Base-by-base conservation (phyloP, 2,329 filamentous ascomycete species). In the Alternaria burnsii region DNA sequence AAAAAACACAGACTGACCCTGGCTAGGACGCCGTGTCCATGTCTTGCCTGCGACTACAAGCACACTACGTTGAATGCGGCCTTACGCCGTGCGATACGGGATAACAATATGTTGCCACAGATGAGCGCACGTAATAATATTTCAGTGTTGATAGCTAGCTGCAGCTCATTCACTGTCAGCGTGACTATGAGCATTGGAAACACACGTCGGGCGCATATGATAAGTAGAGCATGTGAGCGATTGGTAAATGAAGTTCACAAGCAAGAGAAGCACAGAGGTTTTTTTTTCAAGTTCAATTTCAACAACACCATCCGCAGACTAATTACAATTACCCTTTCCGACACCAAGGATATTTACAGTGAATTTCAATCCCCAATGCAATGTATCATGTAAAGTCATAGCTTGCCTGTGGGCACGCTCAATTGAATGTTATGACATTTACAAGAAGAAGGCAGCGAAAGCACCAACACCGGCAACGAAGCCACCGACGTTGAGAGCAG, bases 391-490 rank as follows among this genome's bases (percentile, higher is more conserved):
- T 72, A 78, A 78, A 74, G 75, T 77, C 76, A 77, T 77, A 78
- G 76, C 75, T 67, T 72, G 67, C 69, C 68, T 56, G 58, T 41
- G 30, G 62, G 65, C 62, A 71, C 63, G 73, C 71, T 75, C 42
- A 71, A 61, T 74, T 74, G 69, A 68, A 68, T 67, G 56, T 22
- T 54, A 74, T 77, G 76, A 76, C 74, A 61, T 78, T 78, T 79
- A 79, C 74, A 79, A 75, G 76, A 79, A 79, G 69, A 79, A 69
- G 75, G 77, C 77, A 63, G 77, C 77, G 70, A 79, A 71, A 68
- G 76, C 77, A 78, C 77, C 77, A 66, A 79, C 68, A 76, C 76
- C 77, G 53, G 77, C 77, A 66, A 78, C 72, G 70, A 77, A 76
- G 70, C 74, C 72, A 67, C 69, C 76, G 57, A 69, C 72, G 72